A percentile compares a stretch with the other conserved stretches of the same genome.
These are phyloP conservation scores for Choanephora cucurbitarum DNA, from an alignment of 371 early-diverging fungal species.

Conservation along the genomic window DNA sequence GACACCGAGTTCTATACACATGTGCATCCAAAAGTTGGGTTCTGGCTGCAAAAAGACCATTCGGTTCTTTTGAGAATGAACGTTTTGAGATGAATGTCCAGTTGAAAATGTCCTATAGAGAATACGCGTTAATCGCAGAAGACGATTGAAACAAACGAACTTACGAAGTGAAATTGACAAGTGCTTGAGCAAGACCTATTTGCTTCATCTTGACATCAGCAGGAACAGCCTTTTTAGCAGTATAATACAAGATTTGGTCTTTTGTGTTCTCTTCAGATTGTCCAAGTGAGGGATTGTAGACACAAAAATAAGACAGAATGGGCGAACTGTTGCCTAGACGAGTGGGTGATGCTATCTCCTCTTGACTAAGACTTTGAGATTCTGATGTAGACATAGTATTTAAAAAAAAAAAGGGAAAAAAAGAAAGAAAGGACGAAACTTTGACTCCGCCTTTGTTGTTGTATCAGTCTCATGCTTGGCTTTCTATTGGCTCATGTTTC, in stretches of 20 bases:
- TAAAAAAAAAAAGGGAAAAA: too few species aligned
- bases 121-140: too few species aligned
- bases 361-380: too few species aligned
- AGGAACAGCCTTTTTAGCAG: constrained; percentile 69
- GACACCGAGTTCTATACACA: constrained; percentile 68
- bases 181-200: constrained; percentile 80
- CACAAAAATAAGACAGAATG: constrained; percentile 67
- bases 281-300: constrained; percentile 77
- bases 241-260: constrained; percentile 81
- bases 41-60: constrained; percentile 71
- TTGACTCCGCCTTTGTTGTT: too few species aligned
- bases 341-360: not conserved
- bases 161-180: constrained; percentile 79
- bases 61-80: constrained; percentile 73
- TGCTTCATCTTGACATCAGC: constrained; percentile 81
- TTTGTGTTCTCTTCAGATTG: constrained; percentile 69
- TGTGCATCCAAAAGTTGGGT: constrained; percentile 75
- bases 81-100: constrained; percentile 61
- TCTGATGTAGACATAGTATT: too few species aligned
- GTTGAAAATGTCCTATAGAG: constrained; percentile 66
- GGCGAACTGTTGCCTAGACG: constrained; percentile 46
- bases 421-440: too few species aligned
- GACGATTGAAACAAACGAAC: too few species aligned
- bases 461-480: too few species aligned
- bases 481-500: too few species aligned